Evolutionary conservation across 352 stramenopile species (phyloP).

Genomic region (Aphanomyces stellatus): DNA sequence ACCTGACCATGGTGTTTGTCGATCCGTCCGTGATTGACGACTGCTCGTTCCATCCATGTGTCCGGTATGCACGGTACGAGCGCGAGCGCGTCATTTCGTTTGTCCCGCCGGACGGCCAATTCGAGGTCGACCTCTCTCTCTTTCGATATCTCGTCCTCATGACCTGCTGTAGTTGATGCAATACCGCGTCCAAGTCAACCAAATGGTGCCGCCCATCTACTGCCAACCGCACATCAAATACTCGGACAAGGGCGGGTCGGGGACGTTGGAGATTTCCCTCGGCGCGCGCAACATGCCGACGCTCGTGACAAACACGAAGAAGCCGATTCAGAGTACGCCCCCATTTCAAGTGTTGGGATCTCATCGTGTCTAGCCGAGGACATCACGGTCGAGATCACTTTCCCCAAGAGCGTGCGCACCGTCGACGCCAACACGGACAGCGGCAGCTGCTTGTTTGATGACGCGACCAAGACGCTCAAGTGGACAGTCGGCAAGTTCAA

Average conservation of each 20-base stretch:
- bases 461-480: constrained; percentile 68
- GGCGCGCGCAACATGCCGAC: constrained; percentile 66
- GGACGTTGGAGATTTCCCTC: constrained; percentile 65
- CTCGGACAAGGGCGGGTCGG: constrained; percentile 51
- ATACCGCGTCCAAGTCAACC: constrained; percentile 75
- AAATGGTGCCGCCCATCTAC: constrained; percentile 79
- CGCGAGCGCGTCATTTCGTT: constrained; percentile 95
- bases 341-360: neutral
- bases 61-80: constrained; percentile 95
- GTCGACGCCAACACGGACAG: constrained; percentile 90
- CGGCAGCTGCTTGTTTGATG: constrained; percentile 93
- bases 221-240: constrained; percentile 84
- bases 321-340: constrained; percentile 35
- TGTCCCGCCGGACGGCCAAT: constrained; percentile 96
- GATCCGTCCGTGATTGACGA: constrained; percentile 95
- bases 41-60: constrained; percentile 97
- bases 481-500: constrained; percentile 95
- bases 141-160: neutral
- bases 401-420: constrained; percentile 93
- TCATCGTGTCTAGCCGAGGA: constrained; percentile 54
- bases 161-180: constrained; percentile 47
- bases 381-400: constrained; percentile 92
- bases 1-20: constrained; percentile 95
- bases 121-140: constrained; percentile 63
- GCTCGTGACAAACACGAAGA: constrained; percentile 74